These are phyloP conservation scores for Fusarium proliferatum DNA, from an alignment of 2,329 filamentous ascomycete genomes.

Conservation along the genomic window DNA sequence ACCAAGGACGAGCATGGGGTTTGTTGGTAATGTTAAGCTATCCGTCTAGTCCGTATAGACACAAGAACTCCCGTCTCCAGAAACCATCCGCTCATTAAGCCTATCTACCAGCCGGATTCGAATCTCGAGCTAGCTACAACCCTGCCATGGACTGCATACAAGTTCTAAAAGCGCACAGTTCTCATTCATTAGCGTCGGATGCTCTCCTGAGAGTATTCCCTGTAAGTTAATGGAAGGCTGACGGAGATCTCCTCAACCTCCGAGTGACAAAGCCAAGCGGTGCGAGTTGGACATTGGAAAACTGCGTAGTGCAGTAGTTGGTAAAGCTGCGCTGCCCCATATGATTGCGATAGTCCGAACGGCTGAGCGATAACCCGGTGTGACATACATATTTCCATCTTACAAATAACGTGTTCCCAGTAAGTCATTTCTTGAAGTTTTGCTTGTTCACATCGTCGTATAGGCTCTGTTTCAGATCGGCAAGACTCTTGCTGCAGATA, in stretches of 20 bases:
- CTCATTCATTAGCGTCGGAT: background rate
- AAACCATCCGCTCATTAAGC: background rate
- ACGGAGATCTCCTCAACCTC: background rate
- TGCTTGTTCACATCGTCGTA: background rate
- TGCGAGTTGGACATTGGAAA: background rate
- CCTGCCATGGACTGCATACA: background rate
- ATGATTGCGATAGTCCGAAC: background rate
- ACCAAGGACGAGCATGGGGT: constrained; percentile 6
- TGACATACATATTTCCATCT: background rate
- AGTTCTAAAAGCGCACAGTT: background rate
- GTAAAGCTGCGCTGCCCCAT: background rate
- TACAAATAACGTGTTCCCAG: background rate
- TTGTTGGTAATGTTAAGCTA: background rate
- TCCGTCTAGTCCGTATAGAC: background rate
- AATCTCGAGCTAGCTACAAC: background rate
- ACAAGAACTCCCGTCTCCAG: background rate
- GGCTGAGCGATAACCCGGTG: background rate
- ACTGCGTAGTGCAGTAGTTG: background rate
- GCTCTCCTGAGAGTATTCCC: background rate
- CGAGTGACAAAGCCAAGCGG: background rate
- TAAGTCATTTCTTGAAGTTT: background rate
- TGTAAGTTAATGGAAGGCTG: background rate
- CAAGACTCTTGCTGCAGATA: background rate
- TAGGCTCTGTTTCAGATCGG: constrained; percentile 2
- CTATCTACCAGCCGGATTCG: background rate